A percentile compares a stretch with the other conserved stretches of the same genome.
phyloP scores from a whole-genome alignment of 768 basidiomycete genomes.

The Suillus subaureus region DNA sequence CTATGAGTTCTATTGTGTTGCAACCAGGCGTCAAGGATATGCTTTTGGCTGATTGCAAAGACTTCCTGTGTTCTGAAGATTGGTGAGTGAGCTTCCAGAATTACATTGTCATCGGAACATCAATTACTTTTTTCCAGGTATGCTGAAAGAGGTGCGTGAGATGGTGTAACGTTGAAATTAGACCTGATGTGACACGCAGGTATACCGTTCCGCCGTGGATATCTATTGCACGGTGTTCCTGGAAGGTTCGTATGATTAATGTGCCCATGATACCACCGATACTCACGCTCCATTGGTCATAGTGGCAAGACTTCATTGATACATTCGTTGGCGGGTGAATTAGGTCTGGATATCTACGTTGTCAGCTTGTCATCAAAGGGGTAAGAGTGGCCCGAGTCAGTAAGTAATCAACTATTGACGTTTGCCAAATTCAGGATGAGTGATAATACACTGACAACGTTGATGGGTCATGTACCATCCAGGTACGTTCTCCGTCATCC shows the following conservation, averaged over 20 bases:
- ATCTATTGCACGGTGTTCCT: slow-evolving; percentile 82
- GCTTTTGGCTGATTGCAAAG: slow-evolving; percentile 84
- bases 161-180: slow-evolving; percentile 20
- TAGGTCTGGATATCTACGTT: slow-evolving; percentile 89
- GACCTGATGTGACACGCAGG: slow-evolving; percentile 46
- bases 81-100: slow-evolving; percentile 56
- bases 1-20: slow-evolving; percentile 90
- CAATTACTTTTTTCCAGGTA: slow-evolving; percentile 56
- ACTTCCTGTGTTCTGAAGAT: slow-evolving; percentile 82
- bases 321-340: slow-evolving; percentile 81
- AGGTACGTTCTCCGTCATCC: slow-evolving; percentile 44
- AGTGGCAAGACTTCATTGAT: slow-evolving; percentile 89
- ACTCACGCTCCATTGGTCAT: slow-evolving; percentile 20
- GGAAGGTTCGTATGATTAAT: slow-evolving; percentile 57
- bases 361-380: slow-evolving; percentile 87
- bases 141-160: slow-evolving; percentile 76
- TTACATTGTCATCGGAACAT: slow-evolving; percentile 22
- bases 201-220: slow-evolving; percentile 87
- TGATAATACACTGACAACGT: slow-evolving; percentile 82
- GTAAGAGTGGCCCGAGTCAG: slow-evolving; percentile 41
- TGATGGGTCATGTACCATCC: slow-evolving; percentile 88
- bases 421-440: slow-evolving; percentile 63
- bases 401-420: slow-evolving; percentile 4
- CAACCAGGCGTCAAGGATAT: slow-evolving; percentile 91
- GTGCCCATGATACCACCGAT: slow-evolving; percentile 6